Evolutionary conservation across 2,329 filamentous ascomycete species (phyloP).

Genomic region (Nigrograna mackinnonii): DNA sequence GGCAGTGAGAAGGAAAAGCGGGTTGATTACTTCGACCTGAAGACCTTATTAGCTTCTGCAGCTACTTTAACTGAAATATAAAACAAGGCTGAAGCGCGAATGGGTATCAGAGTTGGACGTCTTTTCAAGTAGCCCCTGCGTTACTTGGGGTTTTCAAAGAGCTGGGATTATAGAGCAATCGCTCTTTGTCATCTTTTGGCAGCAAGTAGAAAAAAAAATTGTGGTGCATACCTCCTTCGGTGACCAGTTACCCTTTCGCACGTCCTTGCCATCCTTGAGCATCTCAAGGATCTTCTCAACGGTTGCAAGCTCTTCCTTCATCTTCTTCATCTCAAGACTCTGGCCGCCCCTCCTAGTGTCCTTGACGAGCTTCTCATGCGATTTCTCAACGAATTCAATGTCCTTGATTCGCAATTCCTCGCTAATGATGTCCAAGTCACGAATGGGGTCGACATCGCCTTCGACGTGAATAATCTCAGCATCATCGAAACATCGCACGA

Average conservation of each 20-base stretch:
- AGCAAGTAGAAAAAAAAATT: constrained; percentile 11
- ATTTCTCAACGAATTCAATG: constrained; percentile 97
- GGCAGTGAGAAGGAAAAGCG: constrained; percentile 89
- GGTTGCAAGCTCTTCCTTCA: constrained; percentile 89
- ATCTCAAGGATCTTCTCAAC: constrained; percentile 86
- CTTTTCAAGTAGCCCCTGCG: constrained; percentile 89
- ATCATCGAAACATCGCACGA: constrained; percentile 96
- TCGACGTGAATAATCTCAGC: constrained; percentile 99
- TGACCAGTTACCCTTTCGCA: constrained; percentile 85
- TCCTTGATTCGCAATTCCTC: constrained; percentile 97
- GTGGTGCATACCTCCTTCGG: constrained; percentile 85
- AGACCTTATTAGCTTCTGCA: constrained; percentile 2
- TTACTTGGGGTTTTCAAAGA: constrained; percentile 88
- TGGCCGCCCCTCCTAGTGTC: constrained; percentile 94
- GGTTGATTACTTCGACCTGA: constrained; percentile 97
- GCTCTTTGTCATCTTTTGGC: constrained; percentile 96
- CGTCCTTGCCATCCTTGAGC: constrained; percentile 87
- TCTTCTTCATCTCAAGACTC: constrained; percentile 96
- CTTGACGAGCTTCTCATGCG: constrained; percentile 88
- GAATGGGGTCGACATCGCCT: constrained; percentile 93
- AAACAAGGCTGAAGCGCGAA: too few species aligned
- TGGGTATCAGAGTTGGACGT: constrained; percentile 71
- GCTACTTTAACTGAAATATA: too few species aligned
- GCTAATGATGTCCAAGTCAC: constrained; percentile 94
- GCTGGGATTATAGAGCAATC: constrained; percentile 98